These are phyloP conservation scores for Tylopilus sp. DNA, from an alignment of 768 basidiomycete genomes.

Conservation along the genomic window DNA sequence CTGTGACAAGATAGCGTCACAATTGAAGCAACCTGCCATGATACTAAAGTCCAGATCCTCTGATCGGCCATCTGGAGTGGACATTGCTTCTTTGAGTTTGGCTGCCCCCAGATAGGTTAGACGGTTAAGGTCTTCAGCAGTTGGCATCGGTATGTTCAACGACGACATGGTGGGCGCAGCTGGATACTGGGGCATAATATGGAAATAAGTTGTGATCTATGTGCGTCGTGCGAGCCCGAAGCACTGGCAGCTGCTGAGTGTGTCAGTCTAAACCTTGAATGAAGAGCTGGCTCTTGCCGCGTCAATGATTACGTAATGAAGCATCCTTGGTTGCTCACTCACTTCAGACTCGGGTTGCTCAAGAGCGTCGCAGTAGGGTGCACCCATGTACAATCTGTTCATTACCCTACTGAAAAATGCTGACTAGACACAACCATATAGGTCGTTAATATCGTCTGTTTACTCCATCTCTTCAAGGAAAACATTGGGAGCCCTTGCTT, in stretches of 20 bases:
- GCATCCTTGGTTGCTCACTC: conserved; percentile 13
- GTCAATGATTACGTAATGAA: conserved; percentile 16
- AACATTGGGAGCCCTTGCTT: conserved; percentile 55
- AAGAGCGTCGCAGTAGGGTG: conserved; percentile 25
- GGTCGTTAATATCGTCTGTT: conserved; percentile 54
- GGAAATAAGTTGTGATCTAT: neutral
- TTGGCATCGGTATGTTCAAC: conserved; percentile 19
- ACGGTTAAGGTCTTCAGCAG: conserved; percentile 24
- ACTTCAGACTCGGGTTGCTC: conserved; percentile 10
- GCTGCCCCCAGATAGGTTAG: conserved; percentile 29
- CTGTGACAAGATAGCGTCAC: conserved; percentile 10
- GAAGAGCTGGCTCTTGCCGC: too few species aligned
- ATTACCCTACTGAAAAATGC: neutral
- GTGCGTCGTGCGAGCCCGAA: too few species aligned
- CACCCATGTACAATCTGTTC: conserved; percentile 24
- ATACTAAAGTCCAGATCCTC: conserved; percentile 28
- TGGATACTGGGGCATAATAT: neutral
- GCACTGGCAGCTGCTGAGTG: too few species aligned
- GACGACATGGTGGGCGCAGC: conserved; percentile 20
- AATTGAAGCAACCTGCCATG: conserved; percentile 23
- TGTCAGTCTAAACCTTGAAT: too few species aligned
- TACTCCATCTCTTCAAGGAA: conserved; percentile 59
- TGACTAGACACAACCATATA: conserved; percentile 30
- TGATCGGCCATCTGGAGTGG: conserved; percentile 27
- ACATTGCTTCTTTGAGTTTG: conserved; percentile 25